Evolutionary conservation across 176 grass and related monocot genomes (phyloP), one percentile per base, ranked within the genome.

Genomic region (Phoenix dactylifera): DNA sequence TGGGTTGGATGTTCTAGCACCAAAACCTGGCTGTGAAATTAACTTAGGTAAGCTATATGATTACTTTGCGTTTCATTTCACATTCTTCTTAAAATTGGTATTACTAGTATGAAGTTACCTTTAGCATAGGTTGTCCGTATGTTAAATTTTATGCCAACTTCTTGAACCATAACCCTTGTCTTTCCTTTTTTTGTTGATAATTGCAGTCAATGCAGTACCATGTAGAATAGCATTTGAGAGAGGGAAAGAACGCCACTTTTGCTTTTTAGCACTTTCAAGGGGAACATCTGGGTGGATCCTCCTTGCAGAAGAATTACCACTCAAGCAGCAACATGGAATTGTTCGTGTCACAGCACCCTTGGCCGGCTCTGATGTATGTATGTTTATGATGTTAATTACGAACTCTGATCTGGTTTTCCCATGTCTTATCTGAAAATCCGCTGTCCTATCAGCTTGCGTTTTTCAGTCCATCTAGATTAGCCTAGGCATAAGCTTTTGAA

Each of bases 161-260:
- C 7, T 44, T 44, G 35, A 44, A 44, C 10, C 35, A 12, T 44
- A 44, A 44, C 35, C 35, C 28, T 4, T 23, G 49, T 55, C 51
- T 44, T 28, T 60, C 55, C 51, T 30, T 77, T 74, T 18, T 4
- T 59, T 51, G 57, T 16, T 70, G 61, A 26, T 72, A 72, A 60
- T 70, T 79, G 56, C 73, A 99, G 94, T 26, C 49, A 79, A 86
- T 54, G 79, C 84, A 1, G 64, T 99, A 54, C 87, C 84, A 51
- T 99, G 94, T 76, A 83, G 94, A 78, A 99, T 99, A 86, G 94
- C 94, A 51, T 99, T 99, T 83, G 94, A 99, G 65, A 89, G 84
- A 65, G 88, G 94, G 51, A 99, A 93, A 81, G 94, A 99, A 67
- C 94, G 88, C 3, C 70, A 93, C 59, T 89, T 93, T 74, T 80